Base-by-base conservation (phyloP, 768 basidiomycete species). In the Trametes gibbosa region DNA sequence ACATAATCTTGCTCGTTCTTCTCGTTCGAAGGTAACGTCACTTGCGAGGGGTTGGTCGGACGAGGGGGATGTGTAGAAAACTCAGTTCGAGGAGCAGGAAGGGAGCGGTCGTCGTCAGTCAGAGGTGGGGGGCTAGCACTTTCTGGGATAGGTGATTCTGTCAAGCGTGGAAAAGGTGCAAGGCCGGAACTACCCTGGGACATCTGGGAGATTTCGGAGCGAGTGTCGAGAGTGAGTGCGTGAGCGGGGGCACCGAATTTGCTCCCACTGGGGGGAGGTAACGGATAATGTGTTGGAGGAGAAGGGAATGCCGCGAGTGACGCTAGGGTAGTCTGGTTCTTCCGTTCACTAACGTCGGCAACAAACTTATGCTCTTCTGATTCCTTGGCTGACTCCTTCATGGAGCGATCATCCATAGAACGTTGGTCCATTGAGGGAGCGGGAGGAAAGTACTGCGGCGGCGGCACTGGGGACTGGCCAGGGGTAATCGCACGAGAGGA, bases 291-390 rank as follows among this genome's bases (percentile, higher is more conserved):
- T 0, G 82, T 83, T 0, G 89, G 89, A 16, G 89, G 89, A 0
- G 79, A 72, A 23, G 89, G 89, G 69, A 91, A 91, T 0, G 84
- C 85, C 32, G 85, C 87, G 23, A 91, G 74, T 1, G 87, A 86
- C 19, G 85, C 79, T n/a, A 88, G 78, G 72, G 76, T 47, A 70
- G 69, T 32, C 70, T 75, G 56, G 74, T 56, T 60, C 35, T 62
- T 65, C 16, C 60, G 61, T n/a, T 68, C 66, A 13, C 60, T 62
- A 16, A 48, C 59, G 7, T 39, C 27, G 23, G 42, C 12, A 2
- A 14, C 49, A 40, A 41, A 37, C 12, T 35, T 45, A 13, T 35
- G 50, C 19, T 53, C 46, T 5, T 62, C 51, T 0, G 29, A 2
- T 19, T 62, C 54, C 17, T 53, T 41, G 0, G 19, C 32, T 0